A percentile compares a stretch with the other conserved stretches of the same genome.
Conservation (phyloP, 2,329 filamentous ascomycete species). For the Bipolaris oryzae region DNA sequence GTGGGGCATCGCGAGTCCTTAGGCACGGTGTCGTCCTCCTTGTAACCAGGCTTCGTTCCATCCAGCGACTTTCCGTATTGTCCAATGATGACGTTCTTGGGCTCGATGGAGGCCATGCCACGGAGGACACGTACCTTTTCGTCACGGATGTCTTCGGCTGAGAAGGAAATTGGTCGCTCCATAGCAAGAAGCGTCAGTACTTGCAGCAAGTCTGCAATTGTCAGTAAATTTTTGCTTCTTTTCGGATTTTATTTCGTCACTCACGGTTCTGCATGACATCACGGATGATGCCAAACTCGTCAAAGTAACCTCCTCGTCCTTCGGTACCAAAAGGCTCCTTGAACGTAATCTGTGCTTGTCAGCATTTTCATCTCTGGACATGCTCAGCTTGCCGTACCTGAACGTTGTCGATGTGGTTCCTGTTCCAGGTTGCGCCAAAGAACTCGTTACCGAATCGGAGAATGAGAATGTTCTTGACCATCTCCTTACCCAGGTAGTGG, state of each 20-base stretch:
- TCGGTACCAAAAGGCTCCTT: conserved; percentile 99
- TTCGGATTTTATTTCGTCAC: conserved; percentile 30
- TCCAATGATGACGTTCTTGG: conserved; percentile 99
- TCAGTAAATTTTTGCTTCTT: conserved; percentile 18
- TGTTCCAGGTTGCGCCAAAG: conserved; percentile 98
- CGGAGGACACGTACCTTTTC: conserved; percentile 97
- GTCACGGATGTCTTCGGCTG: conserved; percentile 95
- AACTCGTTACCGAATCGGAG: conserved; percentile 98
- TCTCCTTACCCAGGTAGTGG: conserved; percentile 99
- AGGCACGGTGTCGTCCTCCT: conserved; percentile 97
- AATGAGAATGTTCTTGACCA: conserved; percentile 99
- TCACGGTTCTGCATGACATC: conserved; percentile 98
- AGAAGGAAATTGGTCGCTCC: conserved; percentile 98
- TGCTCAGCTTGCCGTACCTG: conserved; percentile 60
- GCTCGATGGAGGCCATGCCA: conserved; percentile 91
- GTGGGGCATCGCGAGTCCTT: conserved; percentile 97
- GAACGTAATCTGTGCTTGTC: conserved; percentile 76
- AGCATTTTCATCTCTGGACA: conserved; percentile 4
- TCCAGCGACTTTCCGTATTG: conserved; percentile 97
- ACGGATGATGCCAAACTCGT: conserved; percentile 98
- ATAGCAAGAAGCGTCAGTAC: conserved; percentile 95
- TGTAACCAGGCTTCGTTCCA: conserved; percentile 95
- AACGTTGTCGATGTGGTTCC: conserved; percentile 98
- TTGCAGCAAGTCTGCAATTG: conserved; percentile 75
- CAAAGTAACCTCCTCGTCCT: conserved; percentile 96